Evolutionary conservation across 192 early-diverging fungal species (phyloP), one percentile per base, ranked within the genome.

Genomic region (Lobulomyces angularis): DNA sequence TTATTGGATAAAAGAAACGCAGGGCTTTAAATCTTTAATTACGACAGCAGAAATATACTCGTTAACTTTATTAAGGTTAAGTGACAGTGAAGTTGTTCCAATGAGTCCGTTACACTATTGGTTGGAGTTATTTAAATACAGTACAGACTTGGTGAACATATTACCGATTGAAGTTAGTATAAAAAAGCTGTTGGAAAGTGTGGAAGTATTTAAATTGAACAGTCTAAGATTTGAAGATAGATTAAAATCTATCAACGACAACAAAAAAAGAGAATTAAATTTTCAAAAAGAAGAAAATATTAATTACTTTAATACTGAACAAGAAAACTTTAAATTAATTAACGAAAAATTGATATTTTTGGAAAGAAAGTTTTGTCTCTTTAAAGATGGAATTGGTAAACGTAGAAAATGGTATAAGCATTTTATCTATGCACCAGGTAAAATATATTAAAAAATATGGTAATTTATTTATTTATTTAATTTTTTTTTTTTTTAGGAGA

Each of bases 351-450:
- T 64, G 3, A 53, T 45, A 6, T 24, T 48, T 4, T 64, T 78
- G 33, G 79, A 81, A 45, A 61, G 67, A 29, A 61, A 65, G 14
- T 70, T 81, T 46, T 37, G 74, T 22, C 67, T 73, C 28, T 56
- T 62, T 5, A 56, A 69, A 23, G 79, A 77, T 31, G 62, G 77
- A 9, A 56, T 59, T 0, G 62, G 64, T 1, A 3, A n/a, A n/a
- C n/a, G n/a, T n/a, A 67, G 73, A 29, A 48, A 53, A 21, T 81
- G 79, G 79, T 78, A 64, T 51, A 70, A 75, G 27, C 79, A 81
- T 35, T 54, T 63, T 1, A 45, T 81, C 1, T 61, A 68, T 30
- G 62, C 72, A 1, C 79, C 79, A 1, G 71, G 65, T 8, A 16
- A 41, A 30, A 49, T 40, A 46, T 38, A 25, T 38, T 12, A 8